Base-by-base conservation (phyloP, 2,329 filamentous ascomycete species). In the Sclerotinia glacialis region DNA sequence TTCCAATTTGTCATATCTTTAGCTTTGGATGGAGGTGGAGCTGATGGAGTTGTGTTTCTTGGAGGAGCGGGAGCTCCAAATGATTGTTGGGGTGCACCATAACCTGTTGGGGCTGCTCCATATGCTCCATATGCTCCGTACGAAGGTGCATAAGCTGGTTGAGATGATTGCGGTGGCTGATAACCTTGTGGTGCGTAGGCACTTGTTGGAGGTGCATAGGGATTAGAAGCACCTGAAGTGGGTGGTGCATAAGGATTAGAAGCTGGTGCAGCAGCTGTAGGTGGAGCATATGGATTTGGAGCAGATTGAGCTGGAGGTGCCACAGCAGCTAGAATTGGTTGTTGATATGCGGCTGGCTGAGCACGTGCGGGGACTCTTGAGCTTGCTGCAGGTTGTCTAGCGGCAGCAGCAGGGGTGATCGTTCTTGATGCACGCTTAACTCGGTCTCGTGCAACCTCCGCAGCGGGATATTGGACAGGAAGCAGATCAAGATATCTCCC, bases 401-500 rank as follows among this genome's bases (percentile, higher is more conserved):
- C 70, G 68, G 77, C 72, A 69, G 81, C 75, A 73, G 74, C 81
- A 77, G 66, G 58, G n/a, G 71, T 69, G 40, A 78, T 78, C 76
- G 87, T 92, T 78, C 88, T 87, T 2, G 90, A 96, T 2, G 95
- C 93, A 74, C 94, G 85, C 79, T 88, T 90, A 72, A 99, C 89
- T 64, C 95, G 88, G 78, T 90, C 90, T 71, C 93, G 86, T 37
- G 94, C 92, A 71, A 95, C 85, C 72, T 97, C 92, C 46, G 94
- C 95, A 67, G 91, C 91, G 49, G 92, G 89, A 77, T 96, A 97
- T 70, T 88, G 87, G 50, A 84, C 81, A 21, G 95, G 95, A 55
- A 99, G 83, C 64, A 99, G 86, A 75, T 93, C 87, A 50, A 99
- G 86, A 75, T 99, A 99, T 77, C 91, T 93, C 79, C 97, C 90